Evolutionary conservation across 495 filamentous ascomycete genomes (phyloP).

Genomic region (Acidiella bohemica): DNA sequence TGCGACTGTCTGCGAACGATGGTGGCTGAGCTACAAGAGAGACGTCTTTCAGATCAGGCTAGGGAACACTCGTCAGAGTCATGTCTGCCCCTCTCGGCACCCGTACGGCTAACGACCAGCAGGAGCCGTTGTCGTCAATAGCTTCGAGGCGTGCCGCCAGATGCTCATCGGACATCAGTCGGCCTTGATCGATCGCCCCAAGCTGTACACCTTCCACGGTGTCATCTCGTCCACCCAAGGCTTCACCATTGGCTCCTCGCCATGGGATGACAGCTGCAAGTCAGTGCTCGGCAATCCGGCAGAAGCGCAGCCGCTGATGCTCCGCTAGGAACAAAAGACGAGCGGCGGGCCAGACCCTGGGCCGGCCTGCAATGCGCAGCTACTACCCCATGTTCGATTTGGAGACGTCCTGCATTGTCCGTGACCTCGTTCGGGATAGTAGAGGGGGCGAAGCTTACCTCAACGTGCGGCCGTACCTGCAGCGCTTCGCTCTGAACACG

Average conservation of each 20-base stretch:
- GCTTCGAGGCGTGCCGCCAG: constrained; percentile 47
- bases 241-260: constrained; percentile 56
- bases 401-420: constrained; percentile 36
- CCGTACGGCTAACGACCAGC: no score
- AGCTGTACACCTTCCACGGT: constrained; percentile 55
- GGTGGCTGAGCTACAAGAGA: constrained; percentile 40
- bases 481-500: constrained; percentile 35
- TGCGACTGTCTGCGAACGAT: constrained; percentile 39
- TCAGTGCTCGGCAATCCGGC: no score
- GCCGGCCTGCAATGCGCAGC: constrained; percentile 33
- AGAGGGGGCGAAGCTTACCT: constrained; percentile 25
- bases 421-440: constrained; percentile 35
- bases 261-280: constrained; percentile 45
- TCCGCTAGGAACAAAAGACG: constrained; percentile 33
- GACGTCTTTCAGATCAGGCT: constrained; percentile 43
- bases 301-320: not conserved
- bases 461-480: constrained; percentile 11
- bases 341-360: constrained; percentile 36
- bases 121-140: constrained; percentile 27
- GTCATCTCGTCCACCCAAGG: constrained; percentile 59
- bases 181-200: constrained; percentile 52
- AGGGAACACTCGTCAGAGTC: constrained; percentile 32
- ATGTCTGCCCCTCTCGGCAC: no score
- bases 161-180: constrained; percentile 55
- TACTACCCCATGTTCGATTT: constrained; percentile 42